Conservation (phyloP, 805 yeast genomes). For the Kuraishia capsulata region DNA sequence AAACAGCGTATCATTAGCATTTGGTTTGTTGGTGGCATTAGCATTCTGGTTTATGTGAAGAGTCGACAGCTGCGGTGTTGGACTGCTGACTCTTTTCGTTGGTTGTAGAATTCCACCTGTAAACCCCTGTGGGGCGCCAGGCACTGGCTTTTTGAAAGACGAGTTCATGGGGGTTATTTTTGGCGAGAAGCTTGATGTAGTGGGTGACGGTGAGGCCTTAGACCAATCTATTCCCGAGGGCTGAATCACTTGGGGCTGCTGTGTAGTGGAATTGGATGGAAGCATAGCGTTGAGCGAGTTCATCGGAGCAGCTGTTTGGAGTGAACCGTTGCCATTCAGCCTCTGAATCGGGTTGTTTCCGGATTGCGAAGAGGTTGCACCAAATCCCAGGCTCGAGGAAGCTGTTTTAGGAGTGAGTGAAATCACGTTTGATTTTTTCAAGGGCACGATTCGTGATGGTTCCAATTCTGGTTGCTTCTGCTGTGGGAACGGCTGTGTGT, state of each 20-base stretch:
- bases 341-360: too few relatives aligned
- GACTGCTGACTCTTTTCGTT: neutral
- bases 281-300: too few relatives aligned
- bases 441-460: too few relatives aligned
- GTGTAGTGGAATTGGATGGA: too few relatives aligned
- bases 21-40: neutral
- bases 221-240: constrained; percentile 1
- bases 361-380: neutral
- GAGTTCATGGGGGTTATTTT: too few relatives aligned
- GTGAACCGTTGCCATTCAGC: neutral
- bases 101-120: constrained; percentile 2
- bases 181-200: too few relatives aligned
- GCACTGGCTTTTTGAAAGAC: too few relatives aligned
- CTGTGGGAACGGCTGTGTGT: too few relatives aligned
- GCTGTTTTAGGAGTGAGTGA: neutral
- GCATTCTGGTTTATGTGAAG: neutral
- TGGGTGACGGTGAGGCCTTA: too few relatives aligned
- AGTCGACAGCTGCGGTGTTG: neutral
- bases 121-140: constrained; percentile 1
- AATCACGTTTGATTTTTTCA: too few relatives aligned
- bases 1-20: neutral
- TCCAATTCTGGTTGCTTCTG: too few relatives aligned
- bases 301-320: neutral
- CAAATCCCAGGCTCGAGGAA: neutral
- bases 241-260: neutral